A percentile compares a stretch with the other conserved stretches of the same genome.
These are phyloP conservation scores for Solanum okadae DNA, from an alignment of 257 asterid species.

Conservation along the genomic window DNA sequence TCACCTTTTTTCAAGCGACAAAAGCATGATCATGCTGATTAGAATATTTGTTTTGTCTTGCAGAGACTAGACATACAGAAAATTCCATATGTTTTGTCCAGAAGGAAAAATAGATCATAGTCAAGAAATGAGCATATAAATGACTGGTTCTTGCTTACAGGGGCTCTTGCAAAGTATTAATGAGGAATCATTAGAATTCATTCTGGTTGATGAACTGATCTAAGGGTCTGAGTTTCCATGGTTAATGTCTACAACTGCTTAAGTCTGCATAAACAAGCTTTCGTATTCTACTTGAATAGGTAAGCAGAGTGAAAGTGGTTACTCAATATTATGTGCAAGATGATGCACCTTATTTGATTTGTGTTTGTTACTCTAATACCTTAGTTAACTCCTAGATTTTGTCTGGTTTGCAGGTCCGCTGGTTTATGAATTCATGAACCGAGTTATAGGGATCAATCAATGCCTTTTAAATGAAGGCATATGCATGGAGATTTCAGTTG, in stretches of 20 bases:
- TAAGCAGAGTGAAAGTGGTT: no score
- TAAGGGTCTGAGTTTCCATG: no score
- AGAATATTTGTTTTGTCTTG: background rate
- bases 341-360: no score
- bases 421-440: background rate
- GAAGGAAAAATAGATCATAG: background rate
- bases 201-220: background rate
- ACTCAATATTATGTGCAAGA: no score
- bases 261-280: no score
- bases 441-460: background rate
- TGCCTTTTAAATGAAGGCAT: background rate
- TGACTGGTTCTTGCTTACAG: background rate
- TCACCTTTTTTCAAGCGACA: background rate
- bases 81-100: background rate
- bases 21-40: background rate
- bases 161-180: background rate
- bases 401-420: background rate
- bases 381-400: background rate
- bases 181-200: background rate
- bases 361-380: no score
- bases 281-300: no score
- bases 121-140: background rate
- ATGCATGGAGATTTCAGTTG: background rate
- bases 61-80: background rate
- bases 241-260: no score